Base-by-base conservation (phyloP, 257 asterid genomes). In the Solanum microdontum region DNA sequence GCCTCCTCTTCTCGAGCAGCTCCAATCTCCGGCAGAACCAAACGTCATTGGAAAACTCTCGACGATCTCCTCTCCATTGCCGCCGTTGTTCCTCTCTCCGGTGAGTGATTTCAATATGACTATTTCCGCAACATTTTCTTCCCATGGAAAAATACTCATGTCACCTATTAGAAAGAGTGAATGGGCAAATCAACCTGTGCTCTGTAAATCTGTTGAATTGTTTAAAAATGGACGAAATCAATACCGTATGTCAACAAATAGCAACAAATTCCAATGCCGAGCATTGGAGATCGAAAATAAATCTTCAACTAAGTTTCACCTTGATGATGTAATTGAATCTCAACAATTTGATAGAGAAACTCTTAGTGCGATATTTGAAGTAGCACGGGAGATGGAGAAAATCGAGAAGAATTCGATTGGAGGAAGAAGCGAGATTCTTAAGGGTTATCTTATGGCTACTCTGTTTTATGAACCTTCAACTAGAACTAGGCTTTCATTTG, bases 401-500 rank as follows among this genome's bases (percentile, higher is more conserved):
- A 90, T 97, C 85, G 99, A 94, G 94, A 94, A 94, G 89, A 92
- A 92, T 70, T 92, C 98, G 13, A 48, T 87, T 19, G 68, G 68
- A 2, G 68, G 68, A 10, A 95, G 96, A 58, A 93, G 94, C 87
- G 96, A 91, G 84, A 90, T 94, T 87, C 98, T 97, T 40, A 93
- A 92, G 89, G 99, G 99, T 60, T 94, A 93, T 89, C 89, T 97
- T 7, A 97, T 97, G 99, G 96, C 98, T 66, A 97, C 99, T 1
- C 93, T 95, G 8, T 97, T 97, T 88, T 97, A 97, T 39, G 99
- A 97, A 91, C 99, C 98, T 55, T 95, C 98, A 7, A 97, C 98
- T 60, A 93, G 99, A 85, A 97, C 99, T 72, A 93, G 99, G 93
- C 98, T 97, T 45, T 97, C 99, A 1, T 97, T 97, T 86, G 99